Evolutionary conservation across 2,329 filamentous ascomycete species (phyloP).

Genomic region (Botrytis byssoidea): DNA sequence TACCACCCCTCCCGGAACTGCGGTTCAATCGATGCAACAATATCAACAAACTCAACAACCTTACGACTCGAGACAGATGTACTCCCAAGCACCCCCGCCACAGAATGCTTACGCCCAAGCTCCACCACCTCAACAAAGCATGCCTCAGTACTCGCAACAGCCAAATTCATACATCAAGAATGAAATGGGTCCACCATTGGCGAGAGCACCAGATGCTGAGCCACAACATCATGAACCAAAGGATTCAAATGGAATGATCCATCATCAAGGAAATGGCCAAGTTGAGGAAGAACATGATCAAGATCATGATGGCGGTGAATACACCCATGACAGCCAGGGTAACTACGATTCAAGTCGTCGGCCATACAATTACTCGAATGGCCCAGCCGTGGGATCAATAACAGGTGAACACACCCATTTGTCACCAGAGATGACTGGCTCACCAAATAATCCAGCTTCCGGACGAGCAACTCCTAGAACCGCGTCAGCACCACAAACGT

Average conservation of each 20-base stretch:
- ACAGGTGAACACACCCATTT: conserved; percentile 73
- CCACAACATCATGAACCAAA: conserved; percentile 62
- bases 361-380: conserved; percentile 73
- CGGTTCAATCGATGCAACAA: conserved; percentile 73
- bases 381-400: conserved; percentile 63
- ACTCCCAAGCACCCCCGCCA: conserved; percentile 65
- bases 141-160: conserved; percentile 62
- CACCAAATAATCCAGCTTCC: conserved; percentile 76
- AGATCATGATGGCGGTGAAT: conserved; percentile 75
- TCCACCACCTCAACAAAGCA: conserved; percentile 58
- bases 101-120: conserved; percentile 70
- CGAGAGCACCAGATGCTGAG: conserved; percentile 56
- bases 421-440: conserved; percentile 78
- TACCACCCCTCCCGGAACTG: conserved; percentile 79
- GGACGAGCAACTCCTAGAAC: conserved; percentile 85
- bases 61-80: conserved; percentile 81
- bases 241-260: conserved; percentile 64
- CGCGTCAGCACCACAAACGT: conserved; percentile 65
- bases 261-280: conserved; percentile 54
- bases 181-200: conserved; percentile 82
- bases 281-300: conserved; percentile 70
- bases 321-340: conserved; percentile 76
- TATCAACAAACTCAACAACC: conserved; percentile 66
- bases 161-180: conserved; percentile 70
- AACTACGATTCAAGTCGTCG: conserved; percentile 69